Evolutionary conservation across 345 rosid species (phyloP), one percentile per base, ranked within the genome.

Genomic region (Gossypium longicalyx): DNA sequence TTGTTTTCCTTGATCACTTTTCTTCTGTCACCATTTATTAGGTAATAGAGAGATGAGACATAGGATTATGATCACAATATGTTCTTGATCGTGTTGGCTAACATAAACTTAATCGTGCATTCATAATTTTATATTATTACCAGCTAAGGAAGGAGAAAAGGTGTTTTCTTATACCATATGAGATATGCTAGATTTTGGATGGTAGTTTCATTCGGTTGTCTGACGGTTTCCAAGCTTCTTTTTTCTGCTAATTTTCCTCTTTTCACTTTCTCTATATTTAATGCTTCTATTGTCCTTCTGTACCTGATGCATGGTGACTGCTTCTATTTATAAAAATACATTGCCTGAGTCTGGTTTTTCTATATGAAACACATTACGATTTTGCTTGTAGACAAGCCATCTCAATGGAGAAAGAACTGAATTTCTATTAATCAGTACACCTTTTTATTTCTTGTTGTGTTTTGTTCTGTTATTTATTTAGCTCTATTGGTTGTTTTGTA

Each of bases 401-500:
- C 43, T 68, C 12, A 68, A 25, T 68, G 72, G 58, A 47, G 56
- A 49, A 68, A 68, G 41, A 68, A 68, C 22, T 15, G 12, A 49
- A 48, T 8, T 49, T 38, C 12, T 49, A 8, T 49, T 16, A 60
- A 13, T 67, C 49, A 12, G 3, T 45, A 8, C 29, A n/a, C 52
- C 64, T 41, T 71, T 53, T 19, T 38, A 62, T 53, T 54, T 38
- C 2, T 64, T 45, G 7, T 23, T 48, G 68, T 16, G 61, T 27
- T 54, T 57, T 6, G 38, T 3, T 43, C 23, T 7, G 9, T n/a
- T 52, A n/a, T 66, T 47, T 70, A 62, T 65, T 64, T 6, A 52
- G 67, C 15, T 74, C 9, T 67, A 2, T 76, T 41, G 23, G 63
- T 29, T 79, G 63, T 74, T 77, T 11, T 67, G 56, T 73, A 51